Evolutionary conservation across 2,329 filamentous ascomycete genomes (phyloP).

Genomic region (Cercospora canescens): DNA sequence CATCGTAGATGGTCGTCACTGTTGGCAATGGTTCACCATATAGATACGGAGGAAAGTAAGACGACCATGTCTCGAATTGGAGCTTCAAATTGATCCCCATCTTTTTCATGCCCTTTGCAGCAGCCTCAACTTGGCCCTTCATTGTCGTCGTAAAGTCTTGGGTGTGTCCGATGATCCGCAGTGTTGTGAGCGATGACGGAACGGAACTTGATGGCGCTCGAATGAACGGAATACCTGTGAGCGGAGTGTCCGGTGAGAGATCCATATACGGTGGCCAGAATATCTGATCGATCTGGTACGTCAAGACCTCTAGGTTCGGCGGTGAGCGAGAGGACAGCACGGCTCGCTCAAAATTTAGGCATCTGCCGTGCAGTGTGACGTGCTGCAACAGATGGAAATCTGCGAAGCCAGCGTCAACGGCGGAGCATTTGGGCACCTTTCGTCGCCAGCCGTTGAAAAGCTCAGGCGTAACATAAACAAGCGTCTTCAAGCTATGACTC

Average conservation of each 20-base stretch:
- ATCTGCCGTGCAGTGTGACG: conserved; percentile 20
- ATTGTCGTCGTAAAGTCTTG: not conserved
- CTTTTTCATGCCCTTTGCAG: conserved; percentile 6
- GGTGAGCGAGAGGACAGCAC: conserved; percentile 23
- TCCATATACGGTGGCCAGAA: conserved; percentile 6
- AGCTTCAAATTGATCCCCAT: conserved; percentile 16
- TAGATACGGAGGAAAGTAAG: conserved; percentile 26
- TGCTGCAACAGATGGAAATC: conserved; percentile 19
- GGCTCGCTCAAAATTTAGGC: conserved; percentile 25
- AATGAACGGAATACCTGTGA: conserved; percentile 20
- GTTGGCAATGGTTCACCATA: conserved; percentile 22
- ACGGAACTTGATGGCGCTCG: conserved; percentile 21
- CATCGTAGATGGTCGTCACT: conserved; percentile 8
- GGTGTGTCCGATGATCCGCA: conserved; percentile 1
- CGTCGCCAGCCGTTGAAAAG: not conserved
- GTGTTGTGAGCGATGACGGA: conserved; percentile 2
- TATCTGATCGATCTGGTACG: conserved; percentile 9
- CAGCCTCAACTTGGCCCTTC: conserved; percentile 5
- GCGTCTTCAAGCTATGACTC: conserved; percentile 17
- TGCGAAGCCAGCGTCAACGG: conserved; percentile 21
- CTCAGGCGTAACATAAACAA: conserved; percentile 22
- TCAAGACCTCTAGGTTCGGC: conserved; percentile 18
- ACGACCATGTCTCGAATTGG: not conserved
- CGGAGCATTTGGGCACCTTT: not conserved
- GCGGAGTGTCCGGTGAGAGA: not conserved